These are phyloP conservation scores for Wickerhamomyces sydowiorum DNA, from an alignment of 805 yeast genomes.

Conservation along the genomic window DNA sequence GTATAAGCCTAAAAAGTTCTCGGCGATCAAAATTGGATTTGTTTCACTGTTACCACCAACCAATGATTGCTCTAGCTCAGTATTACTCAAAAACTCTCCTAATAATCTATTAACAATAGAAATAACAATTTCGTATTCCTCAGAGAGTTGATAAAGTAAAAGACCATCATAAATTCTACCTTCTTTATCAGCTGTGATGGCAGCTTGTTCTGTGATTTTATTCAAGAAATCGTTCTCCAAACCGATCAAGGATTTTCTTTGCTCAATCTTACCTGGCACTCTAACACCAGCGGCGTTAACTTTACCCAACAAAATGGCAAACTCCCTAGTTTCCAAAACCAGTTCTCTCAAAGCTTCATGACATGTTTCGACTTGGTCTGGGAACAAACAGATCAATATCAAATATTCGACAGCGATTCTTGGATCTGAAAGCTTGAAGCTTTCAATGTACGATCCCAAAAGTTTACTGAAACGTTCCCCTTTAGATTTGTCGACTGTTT, in stretches of 20 bases:
- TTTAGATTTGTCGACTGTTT: constrained; percentile 26
- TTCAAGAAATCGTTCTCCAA: constrained; percentile 58
- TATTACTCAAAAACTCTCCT: constrained; percentile 69
- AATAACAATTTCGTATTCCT: constrained; percentile 80
- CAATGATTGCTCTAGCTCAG: constrained; percentile 57
- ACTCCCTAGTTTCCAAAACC: constrained; percentile 82
- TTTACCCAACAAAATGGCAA: constrained; percentile 76
- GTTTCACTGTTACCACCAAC: constrained; percentile 37
- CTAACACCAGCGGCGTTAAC: constrained; percentile 71
- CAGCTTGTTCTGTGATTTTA: constrained; percentile 78
- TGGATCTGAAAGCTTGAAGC: constrained; percentile 82
- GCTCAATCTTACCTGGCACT: constrained; percentile 79
- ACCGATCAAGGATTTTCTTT: constrained; percentile 59
- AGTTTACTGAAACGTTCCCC: constrained; percentile 50
- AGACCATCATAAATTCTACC: constrained; percentile 85
- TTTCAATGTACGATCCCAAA: constrained; percentile 74
- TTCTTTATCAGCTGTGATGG: constrained; percentile 83
- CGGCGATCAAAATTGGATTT: constrained; percentile 33
- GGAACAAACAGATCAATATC: constrained; percentile 56
- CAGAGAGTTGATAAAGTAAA: constrained; percentile 79
- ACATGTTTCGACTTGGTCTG: constrained; percentile 46
- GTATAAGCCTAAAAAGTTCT: constrained; percentile 35
- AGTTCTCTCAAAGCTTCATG: constrained; percentile 81
- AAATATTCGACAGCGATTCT: constrained; percentile 89
- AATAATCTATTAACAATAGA: constrained; percentile 66